Evolutionary conservation across 352 stramenopile species (phyloP).

Genomic region (Phytophthora boehmeriae): DNA sequence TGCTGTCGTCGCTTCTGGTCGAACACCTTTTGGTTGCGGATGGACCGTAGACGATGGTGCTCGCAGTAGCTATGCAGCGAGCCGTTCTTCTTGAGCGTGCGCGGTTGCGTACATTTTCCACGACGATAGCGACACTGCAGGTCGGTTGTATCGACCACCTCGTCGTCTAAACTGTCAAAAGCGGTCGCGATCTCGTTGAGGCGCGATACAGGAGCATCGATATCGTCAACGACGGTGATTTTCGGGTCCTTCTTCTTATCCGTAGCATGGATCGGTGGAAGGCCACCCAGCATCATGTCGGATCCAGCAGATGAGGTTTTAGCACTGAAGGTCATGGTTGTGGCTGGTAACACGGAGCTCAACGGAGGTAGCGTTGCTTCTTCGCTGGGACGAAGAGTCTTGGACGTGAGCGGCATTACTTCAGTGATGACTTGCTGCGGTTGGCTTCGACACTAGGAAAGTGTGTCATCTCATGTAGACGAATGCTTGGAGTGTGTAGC

Average conservation of each 20-base stretch:
- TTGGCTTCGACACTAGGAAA: too few species aligned
- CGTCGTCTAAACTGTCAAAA: constrained; percentile 33
- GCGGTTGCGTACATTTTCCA: constrained; percentile 54
- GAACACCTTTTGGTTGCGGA: constrained; percentile 64
- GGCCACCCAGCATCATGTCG: too few species aligned
- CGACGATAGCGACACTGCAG: constrained; percentile 55
- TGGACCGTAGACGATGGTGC: constrained; percentile 58
- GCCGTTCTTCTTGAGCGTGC: constrained; percentile 72
- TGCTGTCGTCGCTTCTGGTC: constrained; percentile 50
- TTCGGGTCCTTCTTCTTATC: neutral
- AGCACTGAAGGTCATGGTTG: too few species aligned
- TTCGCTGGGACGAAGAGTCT: too few species aligned
- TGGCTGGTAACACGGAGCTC: too few species aligned
- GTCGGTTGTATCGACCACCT: constrained; percentile 15
- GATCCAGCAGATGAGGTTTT: too few species aligned
- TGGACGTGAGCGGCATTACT: too few species aligned
- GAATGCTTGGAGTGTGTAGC: too few species aligned
- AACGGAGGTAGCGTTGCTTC: too few species aligned
- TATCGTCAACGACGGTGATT: neutral
- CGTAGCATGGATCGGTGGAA: neutral
- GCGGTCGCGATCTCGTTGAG: constrained; percentile 34
- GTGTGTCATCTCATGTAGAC: too few species aligned
- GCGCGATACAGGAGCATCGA: neutral
- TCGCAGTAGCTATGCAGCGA: constrained; percentile 68
- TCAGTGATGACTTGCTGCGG: too few species aligned